Evolutionary conservation across 2,329 filamentous ascomycete species (phyloP).

Genomic region (Xylariomycetidae sp.): DNA sequence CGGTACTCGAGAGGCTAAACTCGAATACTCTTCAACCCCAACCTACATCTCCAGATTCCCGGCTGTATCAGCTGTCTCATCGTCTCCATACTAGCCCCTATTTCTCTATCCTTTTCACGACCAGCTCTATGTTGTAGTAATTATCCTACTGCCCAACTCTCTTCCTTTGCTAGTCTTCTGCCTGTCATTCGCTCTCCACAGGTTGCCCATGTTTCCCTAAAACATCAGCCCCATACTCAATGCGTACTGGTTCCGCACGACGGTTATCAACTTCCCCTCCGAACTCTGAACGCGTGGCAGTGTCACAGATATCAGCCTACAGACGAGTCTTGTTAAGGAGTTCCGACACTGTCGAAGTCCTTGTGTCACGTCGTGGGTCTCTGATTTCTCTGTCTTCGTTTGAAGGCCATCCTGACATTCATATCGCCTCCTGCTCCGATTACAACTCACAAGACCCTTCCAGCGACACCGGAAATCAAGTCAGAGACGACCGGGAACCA

Average conservation of each 20-base stretch:
- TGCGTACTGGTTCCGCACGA: slow-evolving; percentile 2
- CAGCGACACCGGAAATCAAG: not conserved
- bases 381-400: not conserved
- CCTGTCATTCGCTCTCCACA: not conserved
- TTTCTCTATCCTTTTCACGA: too few relatives aligned
- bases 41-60: too few relatives aligned
- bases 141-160: slow-evolving; percentile 6
- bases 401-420: not conserved
- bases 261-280: slow-evolving; percentile 2
- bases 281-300: slow-evolving; percentile 1
- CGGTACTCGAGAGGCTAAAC: too few relatives aligned
- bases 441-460: not conserved
- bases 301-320: not conserved
- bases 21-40: too few relatives aligned
- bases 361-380: not conserved
- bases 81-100: too few relatives aligned
- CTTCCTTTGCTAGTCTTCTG: not conserved
- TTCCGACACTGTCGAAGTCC: not conserved
- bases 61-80: too few relatives aligned
- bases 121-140: slow-evolving; percentile 6
- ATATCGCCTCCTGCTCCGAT: not conserved
- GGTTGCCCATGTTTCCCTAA: not conserved
- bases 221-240: not conserved
- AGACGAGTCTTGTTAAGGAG: not conserved
- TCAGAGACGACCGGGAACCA: not conserved